phyloP scores from a whole-genome alignment of 345 rosid genomes.

The Hevea brasiliensis region DNA sequence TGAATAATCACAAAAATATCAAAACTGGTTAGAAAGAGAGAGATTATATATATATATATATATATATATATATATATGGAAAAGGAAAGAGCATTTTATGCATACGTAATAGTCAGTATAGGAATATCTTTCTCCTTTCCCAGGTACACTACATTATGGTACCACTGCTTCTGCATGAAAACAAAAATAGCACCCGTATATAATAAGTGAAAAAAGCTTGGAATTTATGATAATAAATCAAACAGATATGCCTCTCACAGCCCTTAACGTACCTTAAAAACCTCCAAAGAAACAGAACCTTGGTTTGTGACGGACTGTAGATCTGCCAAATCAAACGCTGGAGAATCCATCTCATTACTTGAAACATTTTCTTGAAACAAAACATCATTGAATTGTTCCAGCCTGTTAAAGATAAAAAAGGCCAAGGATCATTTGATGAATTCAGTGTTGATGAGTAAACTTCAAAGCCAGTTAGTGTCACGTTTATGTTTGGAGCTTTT shows the following conservation, averaged over 20 bases:
- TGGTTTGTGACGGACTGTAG: constrained; percentile 38
- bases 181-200: not conserved
- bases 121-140: constrained; percentile 64
- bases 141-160: constrained; percentile 64
- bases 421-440: not conserved
- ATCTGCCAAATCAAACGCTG: constrained; percentile 53
- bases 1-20: constrained; percentile 22
- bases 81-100: not conserved
- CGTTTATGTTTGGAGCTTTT: not conserved
- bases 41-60: not conserved
- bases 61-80: not conserved
- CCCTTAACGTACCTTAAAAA: constrained; percentile 43
- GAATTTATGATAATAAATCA: not conserved
- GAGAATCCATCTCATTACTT: constrained; percentile 36
- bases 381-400: constrained; percentile 93
- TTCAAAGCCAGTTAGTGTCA: not conserved
- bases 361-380: constrained; percentile 63
- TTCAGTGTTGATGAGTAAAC: not conserved
- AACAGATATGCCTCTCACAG: not conserved
- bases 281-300: constrained; percentile 51
- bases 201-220: not conserved
- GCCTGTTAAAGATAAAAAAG: constrained; percentile 41
- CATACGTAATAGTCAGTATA: constrained; percentile 82
- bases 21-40: not conserved
- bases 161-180: constrained; percentile 67